Conservation (phyloP, 148 eudicot species). For the Silene conica region DNA sequence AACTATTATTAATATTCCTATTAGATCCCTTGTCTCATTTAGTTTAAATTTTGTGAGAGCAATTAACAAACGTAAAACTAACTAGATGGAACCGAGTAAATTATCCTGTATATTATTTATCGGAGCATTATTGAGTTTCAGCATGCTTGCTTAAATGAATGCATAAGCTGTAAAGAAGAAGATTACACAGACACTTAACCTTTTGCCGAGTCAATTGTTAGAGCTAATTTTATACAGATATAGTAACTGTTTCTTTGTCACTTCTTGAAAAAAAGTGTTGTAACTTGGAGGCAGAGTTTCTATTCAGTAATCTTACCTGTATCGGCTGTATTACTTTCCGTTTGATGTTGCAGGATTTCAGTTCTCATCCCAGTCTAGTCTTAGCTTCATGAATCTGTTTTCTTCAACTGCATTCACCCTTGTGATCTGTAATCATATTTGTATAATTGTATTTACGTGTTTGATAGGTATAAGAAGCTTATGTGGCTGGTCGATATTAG, state of each 20-base stretch:
- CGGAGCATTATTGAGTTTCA: too few species aligned
- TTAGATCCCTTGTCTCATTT: too few species aligned
- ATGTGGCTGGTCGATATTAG: slow-evolving; percentile 68
- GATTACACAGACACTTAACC: background rate
- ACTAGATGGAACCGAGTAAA: too few species aligned
- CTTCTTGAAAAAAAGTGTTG: too few species aligned
- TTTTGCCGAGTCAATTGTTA: background rate
- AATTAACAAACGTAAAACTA: too few species aligned
- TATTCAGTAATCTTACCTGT: too few species aligned
- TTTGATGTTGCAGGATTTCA: background rate
- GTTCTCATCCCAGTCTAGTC: background rate
- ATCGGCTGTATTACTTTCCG: background rate
- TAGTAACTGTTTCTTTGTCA: too few species aligned
- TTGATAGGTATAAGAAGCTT: slow-evolving; percentile 78
- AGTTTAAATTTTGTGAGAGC: too few species aligned
- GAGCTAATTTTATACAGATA: background rate
- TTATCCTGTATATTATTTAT: too few species aligned
- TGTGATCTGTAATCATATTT: slow-evolving; percentile 14
- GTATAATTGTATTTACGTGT: slow-evolving; percentile 22
- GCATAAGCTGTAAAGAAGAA: background rate
- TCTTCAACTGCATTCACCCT: slow-evolving; percentile 21
- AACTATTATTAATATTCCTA: too few species aligned
- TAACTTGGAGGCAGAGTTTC: too few species aligned
- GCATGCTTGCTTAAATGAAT: background rate
- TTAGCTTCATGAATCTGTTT: background rate